Conservation (phyloP, 768 basidiomycete species). For the Russula ochroleuca region DNA sequence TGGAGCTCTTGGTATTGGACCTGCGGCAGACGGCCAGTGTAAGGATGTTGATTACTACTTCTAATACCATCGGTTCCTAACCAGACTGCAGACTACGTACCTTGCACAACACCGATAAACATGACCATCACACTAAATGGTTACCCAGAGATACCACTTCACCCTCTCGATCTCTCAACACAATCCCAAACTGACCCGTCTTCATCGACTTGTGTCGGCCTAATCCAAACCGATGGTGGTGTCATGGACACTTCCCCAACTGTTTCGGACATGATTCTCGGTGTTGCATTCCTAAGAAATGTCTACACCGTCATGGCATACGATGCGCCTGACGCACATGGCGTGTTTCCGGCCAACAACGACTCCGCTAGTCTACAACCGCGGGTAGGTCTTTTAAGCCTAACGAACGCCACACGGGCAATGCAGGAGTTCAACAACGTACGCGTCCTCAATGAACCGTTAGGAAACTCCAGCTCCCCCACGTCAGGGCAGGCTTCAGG, state of each 20-base stretch:
- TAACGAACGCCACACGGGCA: conserved; percentile 61
- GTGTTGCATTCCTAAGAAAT: conserved; percentile 73
- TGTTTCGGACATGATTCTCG: conserved; percentile 64
- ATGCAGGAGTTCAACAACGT: conserved; percentile 65
- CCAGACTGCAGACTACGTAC: conserved; percentile 57
- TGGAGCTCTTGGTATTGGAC: conserved; percentile 61
- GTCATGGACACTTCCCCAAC: conserved; percentile 38
- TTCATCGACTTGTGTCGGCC: conserved; percentile 52
- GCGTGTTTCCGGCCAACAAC: conserved; percentile 39
- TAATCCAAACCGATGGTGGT: conserved; percentile 57
- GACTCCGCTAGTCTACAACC: conserved; percentile 34
- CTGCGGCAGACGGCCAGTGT: conserved; percentile 62
- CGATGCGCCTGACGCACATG: conserved; percentile 43
- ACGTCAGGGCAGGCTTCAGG: conserved; percentile 9
- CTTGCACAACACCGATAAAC: conserved; percentile 67
- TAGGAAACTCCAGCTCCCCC: conserved; percentile 31
- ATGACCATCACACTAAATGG: conserved; percentile 62
- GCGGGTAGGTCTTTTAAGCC: conserved; percentile 53
- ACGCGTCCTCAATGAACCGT: conserved; percentile 59
- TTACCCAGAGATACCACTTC: conserved; percentile 54
- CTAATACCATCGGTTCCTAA: conserved; percentile 16
- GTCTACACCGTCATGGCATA: conserved; percentile 76
- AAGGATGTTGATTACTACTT: conserved; percentile 31
- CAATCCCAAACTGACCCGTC: conserved; percentile 43
- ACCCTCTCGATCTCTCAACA: conserved; percentile 69